These are phyloP conservation scores for Butyriboletus loyo DNA, from an alignment of 768 basidiomycete species.

Conservation along the genomic window DNA sequence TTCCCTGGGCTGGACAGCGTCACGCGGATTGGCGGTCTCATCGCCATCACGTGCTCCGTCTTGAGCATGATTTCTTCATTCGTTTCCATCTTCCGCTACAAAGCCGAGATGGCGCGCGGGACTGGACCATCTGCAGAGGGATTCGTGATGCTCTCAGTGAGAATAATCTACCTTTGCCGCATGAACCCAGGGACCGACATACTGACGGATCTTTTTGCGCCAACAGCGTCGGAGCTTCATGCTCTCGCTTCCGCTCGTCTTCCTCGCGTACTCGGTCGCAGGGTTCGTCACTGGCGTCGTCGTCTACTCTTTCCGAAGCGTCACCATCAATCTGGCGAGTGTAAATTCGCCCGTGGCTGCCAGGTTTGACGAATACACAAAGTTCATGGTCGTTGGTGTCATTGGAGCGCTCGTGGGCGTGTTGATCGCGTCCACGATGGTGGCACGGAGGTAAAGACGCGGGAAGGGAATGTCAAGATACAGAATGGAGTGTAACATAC, in stretches of 20 bases:
- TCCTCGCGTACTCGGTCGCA: slow-evolving; percentile 67
- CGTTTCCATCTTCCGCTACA: slow-evolving; percentile 66
- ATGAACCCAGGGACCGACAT: slow-evolving; percentile 1
- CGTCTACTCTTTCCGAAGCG: slow-evolving; percentile 61
- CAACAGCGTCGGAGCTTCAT: slow-evolving; percentile 50
- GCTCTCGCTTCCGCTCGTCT: slow-evolving; percentile 70
- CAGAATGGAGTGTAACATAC: not conserved
- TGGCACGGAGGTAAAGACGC: slow-evolving; percentile 16
- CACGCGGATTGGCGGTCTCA: slow-evolving; percentile 60
- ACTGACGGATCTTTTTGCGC: not conserved
- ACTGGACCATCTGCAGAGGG: slow-evolving; percentile 47
- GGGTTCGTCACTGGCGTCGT: slow-evolving; percentile 65
- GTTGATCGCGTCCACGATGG: slow-evolving; percentile 50
- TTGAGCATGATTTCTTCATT: slow-evolving; percentile 68
- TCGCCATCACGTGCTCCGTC: slow-evolving; percentile 66
- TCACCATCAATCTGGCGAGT: slow-evolving; percentile 37
- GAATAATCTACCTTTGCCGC: slow-evolving; percentile 13
- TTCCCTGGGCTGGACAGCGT: slow-evolving; percentile 69
- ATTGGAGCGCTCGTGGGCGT: slow-evolving; percentile 64
- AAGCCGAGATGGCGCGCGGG: slow-evolving; percentile 58
- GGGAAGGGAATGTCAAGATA: not conserved
- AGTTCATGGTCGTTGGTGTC: slow-evolving; percentile 60
- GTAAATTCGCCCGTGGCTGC: slow-evolving; percentile 31
- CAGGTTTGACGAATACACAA: slow-evolving; percentile 57
- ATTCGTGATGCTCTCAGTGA: slow-evolving; percentile 52